These are phyloP conservation scores for Lagenidium giganteum DNA, from an alignment of 352 stramenopile species.

Conservation along the genomic window DNA sequence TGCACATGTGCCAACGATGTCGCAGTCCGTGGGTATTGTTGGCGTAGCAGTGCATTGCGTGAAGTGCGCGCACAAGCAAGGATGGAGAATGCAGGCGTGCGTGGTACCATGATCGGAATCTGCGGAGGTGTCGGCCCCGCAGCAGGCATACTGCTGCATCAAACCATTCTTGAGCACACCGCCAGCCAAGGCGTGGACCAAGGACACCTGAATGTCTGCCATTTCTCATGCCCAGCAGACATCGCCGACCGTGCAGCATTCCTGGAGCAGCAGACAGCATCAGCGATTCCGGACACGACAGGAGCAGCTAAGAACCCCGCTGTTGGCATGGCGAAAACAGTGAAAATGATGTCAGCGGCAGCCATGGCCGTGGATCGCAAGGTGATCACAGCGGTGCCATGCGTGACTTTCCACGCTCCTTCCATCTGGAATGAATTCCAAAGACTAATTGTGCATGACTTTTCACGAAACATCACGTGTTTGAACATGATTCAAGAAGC, in stretches of 20 bases:
- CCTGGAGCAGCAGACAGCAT: constrained; percentile 17
- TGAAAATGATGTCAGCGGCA: constrained; percentile 27
- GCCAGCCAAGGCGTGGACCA: constrained; percentile 37
- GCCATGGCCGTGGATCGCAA: constrained; percentile 14
- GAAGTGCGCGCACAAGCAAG: too few species aligned
- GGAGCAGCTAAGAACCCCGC: constrained; percentile 34
- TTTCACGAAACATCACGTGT: constrained; percentile 18
- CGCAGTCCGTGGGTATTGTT: too few species aligned
- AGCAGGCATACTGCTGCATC: constrained; percentile 45
- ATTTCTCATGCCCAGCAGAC: constrained; percentile 38
- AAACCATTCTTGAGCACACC: constrained; percentile 43
- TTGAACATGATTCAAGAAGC: constrained; percentile 46
- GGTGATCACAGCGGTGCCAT: constrained; percentile 35
- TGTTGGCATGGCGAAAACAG: constrained; percentile 38
- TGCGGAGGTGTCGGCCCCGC: constrained; percentile 37
- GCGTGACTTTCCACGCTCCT: constrained; percentile 43
- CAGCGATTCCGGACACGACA: too few species aligned
- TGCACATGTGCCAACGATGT: too few species aligned
- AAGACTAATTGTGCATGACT: constrained; percentile 10
- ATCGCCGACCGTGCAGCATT: constrained; percentile 32
- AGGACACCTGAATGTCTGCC: constrained; percentile 39
- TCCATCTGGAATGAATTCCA: constrained; percentile 39
- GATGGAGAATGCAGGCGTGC: too few species aligned
- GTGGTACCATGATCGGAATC: constrained; percentile 49
- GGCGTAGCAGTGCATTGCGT: too few species aligned